These are phyloP conservation scores for Starmerella geochares DNA, from an alignment of 805 yeast genomes.

Conservation along the genomic window DNA sequence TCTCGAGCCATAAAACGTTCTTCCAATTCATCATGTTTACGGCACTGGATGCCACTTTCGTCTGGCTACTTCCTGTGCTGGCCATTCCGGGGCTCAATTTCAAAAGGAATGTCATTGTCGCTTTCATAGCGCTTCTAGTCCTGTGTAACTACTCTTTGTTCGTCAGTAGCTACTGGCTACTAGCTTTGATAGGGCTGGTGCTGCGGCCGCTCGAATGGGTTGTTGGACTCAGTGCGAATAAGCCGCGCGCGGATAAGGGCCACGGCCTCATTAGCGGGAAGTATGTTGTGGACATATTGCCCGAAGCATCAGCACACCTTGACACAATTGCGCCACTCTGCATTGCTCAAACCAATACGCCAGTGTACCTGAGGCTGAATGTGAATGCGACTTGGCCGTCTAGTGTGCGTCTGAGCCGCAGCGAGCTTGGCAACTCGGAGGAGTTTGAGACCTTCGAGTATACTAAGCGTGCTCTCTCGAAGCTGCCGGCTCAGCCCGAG, in stretches of 20 bases:
- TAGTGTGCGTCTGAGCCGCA: conserved; percentile 44
- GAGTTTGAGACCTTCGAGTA: conserved; percentile 36
- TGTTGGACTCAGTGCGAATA: not conserved
- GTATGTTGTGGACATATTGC: conserved; percentile 75
- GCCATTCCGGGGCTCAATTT: conserved; percentile 68
- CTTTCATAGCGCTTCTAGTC: conserved; percentile 41
- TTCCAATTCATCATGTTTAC: conserved; percentile 45
- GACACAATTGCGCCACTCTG: conserved; percentile 56
- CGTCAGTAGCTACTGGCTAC: conserved; percentile 38
- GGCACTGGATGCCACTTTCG: conserved; percentile 56
- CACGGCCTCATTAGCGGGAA: conserved; percentile 43
- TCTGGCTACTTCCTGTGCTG: conserved; percentile 62
- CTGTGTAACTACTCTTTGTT: conserved; percentile 37
- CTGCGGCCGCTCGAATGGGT: conserved; percentile 6
- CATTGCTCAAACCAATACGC: conserved; percentile 27
- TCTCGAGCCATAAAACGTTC: conserved; percentile 52
- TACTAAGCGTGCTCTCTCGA: conserved; percentile 47
- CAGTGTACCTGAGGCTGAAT: conserved; percentile 54
- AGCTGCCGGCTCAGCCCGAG: conserved; percentile 19
- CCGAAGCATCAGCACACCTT: conserved; percentile 78
- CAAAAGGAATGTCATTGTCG: conserved; percentile 44
- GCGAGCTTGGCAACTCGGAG: conserved; percentile 9
- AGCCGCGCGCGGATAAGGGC: not conserved
- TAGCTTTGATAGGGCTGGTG: conserved; percentile 15
- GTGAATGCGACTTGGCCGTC: conserved; percentile 70